Conservation (phyloP, 495 filamentous ascomycete species). For the Aspergillus biplanus region DNA sequence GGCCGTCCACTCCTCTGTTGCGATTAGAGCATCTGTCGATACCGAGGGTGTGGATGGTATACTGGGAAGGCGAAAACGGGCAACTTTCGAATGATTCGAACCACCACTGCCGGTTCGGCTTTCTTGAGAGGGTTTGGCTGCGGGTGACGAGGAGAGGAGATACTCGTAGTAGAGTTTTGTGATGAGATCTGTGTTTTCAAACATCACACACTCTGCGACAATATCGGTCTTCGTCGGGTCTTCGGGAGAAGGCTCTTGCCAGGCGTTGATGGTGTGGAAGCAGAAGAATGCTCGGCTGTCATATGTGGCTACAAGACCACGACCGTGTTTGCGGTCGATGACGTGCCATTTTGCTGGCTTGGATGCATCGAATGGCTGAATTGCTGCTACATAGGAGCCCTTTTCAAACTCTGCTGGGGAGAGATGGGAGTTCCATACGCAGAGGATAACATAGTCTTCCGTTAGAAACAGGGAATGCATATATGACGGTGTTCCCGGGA, state of each 20-base stretch:
- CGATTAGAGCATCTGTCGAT: slow-evolving; percentile 15
- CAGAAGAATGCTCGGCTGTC: slow-evolving; percentile 67
- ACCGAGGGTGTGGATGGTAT: slow-evolving; percentile 29
- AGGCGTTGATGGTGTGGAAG: slow-evolving; percentile 79
- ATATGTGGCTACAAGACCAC: slow-evolving; percentile 63
- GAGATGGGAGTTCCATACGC: slow-evolving; percentile 61
- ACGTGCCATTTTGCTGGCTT: slow-evolving; percentile 68
- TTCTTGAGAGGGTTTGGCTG: slow-evolving; percentile 33
- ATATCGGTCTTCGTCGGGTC: slow-evolving; percentile 51
- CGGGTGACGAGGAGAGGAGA: slow-evolving; percentile 46
- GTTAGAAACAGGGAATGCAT: slow-evolving; percentile 77
- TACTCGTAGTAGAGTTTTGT: slow-evolving; percentile 61
- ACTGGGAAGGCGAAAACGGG: slow-evolving; percentile 53
- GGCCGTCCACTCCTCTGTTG: slow-evolving; percentile 39
- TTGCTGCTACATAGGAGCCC: slow-evolving; percentile 29
- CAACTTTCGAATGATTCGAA: slow-evolving; percentile 35
- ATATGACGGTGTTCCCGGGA: slow-evolving; percentile 60
- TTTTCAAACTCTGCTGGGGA: slow-evolving; percentile 61
- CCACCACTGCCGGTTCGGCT: slow-evolving; percentile 30
- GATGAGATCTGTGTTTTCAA: slow-evolving; percentile 57
- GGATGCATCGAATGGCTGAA: slow-evolving; percentile 48
- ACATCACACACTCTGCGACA: slow-evolving; percentile 59
- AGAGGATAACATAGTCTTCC: slow-evolving; percentile 66
- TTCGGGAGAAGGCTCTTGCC: slow-evolving; percentile 55
- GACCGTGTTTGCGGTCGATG: slow-evolving; percentile 57